phyloP scores from a whole-genome alignment of 208 protist genomes.

The Naegleria fowleri region DNA sequence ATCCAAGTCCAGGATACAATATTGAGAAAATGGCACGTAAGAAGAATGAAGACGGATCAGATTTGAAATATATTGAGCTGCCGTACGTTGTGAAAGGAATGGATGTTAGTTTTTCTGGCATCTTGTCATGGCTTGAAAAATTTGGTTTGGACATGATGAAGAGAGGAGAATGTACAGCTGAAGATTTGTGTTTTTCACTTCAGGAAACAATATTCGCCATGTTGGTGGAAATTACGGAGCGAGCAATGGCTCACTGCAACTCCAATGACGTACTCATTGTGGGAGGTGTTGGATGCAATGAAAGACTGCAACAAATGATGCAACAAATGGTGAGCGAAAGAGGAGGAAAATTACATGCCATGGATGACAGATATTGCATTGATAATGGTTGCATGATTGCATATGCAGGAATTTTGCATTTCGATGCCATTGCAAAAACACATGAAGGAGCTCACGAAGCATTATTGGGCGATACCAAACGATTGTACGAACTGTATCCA shows the following conservation, averaged over 20 bases:
- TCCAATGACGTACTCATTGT: constrained; percentile 94
- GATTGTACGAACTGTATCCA: constrained; percentile 63
- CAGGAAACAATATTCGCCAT: constrained; percentile 98
- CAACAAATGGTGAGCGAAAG: constrained; percentile 76
- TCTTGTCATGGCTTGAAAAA: constrained; percentile 78
- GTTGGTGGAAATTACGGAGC: constrained; percentile 97
- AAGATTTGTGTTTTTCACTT: constrained; percentile 96
- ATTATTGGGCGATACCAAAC: constrained; percentile 44
- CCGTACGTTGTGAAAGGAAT: constrained; percentile 96
- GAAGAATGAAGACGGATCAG: constrained; percentile 31
- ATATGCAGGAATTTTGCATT: constrained; percentile 87
- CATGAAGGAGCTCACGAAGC: constrained; percentile 35
- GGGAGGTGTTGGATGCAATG: constrained; percentile 98
- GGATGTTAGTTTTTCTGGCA: constrained; percentile 91
- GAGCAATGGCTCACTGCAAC: constrained; percentile 95
- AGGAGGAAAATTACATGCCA: constrained; percentile 75
- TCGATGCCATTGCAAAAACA: constrained; percentile 30
- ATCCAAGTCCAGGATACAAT: constrained; percentile 97
- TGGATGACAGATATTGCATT: constrained; percentile 97
- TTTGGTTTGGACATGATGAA: constrained; percentile 46
- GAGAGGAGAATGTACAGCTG: constrained; percentile 64
- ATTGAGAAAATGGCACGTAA: constrained; percentile 93
- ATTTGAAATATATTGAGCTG: constrained; percentile 74
- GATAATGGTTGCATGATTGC: constrained; percentile 99
- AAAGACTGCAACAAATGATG: constrained; percentile 94